phyloP scores from a whole-genome alignment of 305 asterid species.

The Striga hermonthica region DNA sequence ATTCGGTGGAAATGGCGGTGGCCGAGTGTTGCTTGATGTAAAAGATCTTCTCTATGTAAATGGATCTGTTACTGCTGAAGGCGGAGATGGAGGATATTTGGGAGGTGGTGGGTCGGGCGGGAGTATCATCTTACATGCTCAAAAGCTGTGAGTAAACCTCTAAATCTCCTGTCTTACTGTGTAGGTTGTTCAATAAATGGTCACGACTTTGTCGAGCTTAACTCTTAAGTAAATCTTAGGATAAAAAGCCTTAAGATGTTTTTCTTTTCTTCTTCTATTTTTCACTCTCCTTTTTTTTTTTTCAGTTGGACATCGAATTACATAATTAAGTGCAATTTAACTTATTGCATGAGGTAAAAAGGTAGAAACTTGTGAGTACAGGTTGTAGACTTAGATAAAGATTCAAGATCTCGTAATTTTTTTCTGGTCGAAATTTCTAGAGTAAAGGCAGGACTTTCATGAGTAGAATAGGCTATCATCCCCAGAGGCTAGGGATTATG shows the following conservation, averaged over 20 bases:
- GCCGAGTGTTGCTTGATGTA: slow-evolving; percentile 65
- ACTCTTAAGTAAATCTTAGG: not conserved
- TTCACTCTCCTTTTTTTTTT: not conserved
- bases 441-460: too few relatives aligned
- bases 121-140: slow-evolving; percentile 64
- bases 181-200: slow-evolving; percentile 23
- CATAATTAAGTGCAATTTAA: slow-evolving; percentile 8
- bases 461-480: too few relatives aligned
- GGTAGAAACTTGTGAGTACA: too few relatives aligned
- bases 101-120: slow-evolving; percentile 99
- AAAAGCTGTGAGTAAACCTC: slow-evolving; percentile 70
- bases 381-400: too few relatives aligned
- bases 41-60: slow-evolving; percentile 59
- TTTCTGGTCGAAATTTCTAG: too few relatives aligned
- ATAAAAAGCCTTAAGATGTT: not conserved
- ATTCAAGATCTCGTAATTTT: too few relatives aligned
- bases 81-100: slow-evolving; percentile 84
- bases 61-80: slow-evolving; percentile 87
- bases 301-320: slow-evolving; percentile 7
- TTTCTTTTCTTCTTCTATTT: not conserved
- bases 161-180: slow-evolving; percentile 34
- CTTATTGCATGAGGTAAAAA: not conserved
- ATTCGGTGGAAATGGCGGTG: slow-evolving; percentile 93
- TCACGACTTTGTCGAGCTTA: slow-evolving; percentile 12
- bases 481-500: too few relatives aligned